phyloP scores from a whole-genome alignment of 2,329 filamentous ascomycete genomes.

The Bretziella fagacearum region DNA sequence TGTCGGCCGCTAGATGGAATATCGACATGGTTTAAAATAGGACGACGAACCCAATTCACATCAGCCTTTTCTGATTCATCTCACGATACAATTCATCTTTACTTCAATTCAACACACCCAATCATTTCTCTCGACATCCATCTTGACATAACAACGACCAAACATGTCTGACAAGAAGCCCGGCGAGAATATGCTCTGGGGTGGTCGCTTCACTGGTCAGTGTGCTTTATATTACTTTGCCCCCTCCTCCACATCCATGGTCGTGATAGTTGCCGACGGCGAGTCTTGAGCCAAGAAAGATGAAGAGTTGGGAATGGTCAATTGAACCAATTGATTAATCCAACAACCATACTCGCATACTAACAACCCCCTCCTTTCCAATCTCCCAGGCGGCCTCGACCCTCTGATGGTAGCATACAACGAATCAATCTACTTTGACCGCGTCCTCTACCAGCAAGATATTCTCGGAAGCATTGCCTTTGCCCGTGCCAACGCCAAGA shows the following conservation, averaged over 20 bases:
- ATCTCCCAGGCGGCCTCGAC: conserved; percentile 54
- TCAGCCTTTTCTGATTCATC: too few species aligned
- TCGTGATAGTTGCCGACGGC: conserved; percentile 13
- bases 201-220: conserved; percentile 34
- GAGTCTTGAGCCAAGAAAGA: too few species aligned
- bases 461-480: conserved; percentile 68
- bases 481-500: conserved; percentile 60
- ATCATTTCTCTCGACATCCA: too few species aligned
- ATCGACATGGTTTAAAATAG: too few species aligned
- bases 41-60: too few species aligned
- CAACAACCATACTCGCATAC: conserved; percentile 15
- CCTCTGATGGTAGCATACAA: conserved; percentile 80
- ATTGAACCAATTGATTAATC: too few species aligned
- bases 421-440: conserved; percentile 63
- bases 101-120: too few species aligned
- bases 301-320: too few species aligned
- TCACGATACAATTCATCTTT: too few species aligned
- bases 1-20: too few species aligned
- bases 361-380: conserved; percentile 1
- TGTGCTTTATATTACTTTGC: conserved; percentile 6
- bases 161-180: conserved; percentile 21
- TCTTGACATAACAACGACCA: too few species aligned
- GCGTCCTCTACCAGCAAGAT: conserved; percentile 61
- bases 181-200: conserved; percentile 25
- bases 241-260: neutral